Evolutionary conservation across 345 rosid species (phyloP).

Genomic region (Nasturtium officinale): DNA sequence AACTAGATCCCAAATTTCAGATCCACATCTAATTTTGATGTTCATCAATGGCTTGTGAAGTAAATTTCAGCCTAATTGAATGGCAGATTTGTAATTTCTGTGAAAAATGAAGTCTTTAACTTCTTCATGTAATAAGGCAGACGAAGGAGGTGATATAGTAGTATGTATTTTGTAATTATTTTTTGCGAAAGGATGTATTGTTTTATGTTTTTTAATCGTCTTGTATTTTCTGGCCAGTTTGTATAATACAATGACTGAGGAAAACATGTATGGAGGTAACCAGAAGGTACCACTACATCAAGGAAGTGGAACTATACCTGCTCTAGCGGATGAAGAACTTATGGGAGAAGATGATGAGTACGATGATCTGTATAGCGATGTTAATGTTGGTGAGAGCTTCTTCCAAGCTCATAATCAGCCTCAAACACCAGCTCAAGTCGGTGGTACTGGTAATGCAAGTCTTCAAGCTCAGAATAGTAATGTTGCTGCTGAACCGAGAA

Average conservation of each 20-base stretch:
- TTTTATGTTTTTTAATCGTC: slow-evolving; percentile 25
- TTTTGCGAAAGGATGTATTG: background rate
- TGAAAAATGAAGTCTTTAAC: slow-evolving; percentile 17
- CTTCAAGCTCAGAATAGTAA: slow-evolving; percentile 45
- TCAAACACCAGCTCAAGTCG: slow-evolving; percentile 51
- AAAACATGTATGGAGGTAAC: slow-evolving; percentile 60
- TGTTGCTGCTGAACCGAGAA: slow-evolving; percentile 52
- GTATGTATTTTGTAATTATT: slow-evolving; percentile 3
- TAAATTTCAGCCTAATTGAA: slow-evolving; percentile 26
- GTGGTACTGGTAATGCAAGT: slow-evolving; percentile 47
- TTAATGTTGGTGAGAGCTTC: slow-evolving; percentile 82
- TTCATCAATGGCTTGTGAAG: slow-evolving; percentile 30
- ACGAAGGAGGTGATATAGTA: background rate
- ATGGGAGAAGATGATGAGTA: slow-evolving; percentile 85
- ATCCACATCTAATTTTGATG: slow-evolving; percentile 15
- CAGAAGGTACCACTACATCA: slow-evolving; percentile 69
- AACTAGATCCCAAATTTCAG: slow-evolving; percentile 40
- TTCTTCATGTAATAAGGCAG: slow-evolving; percentile 20
- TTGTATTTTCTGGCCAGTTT: slow-evolving; percentile 46
- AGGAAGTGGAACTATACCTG: slow-evolving; percentile 81
- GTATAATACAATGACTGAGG: slow-evolving; percentile 56
- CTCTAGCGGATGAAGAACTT: slow-evolving; percentile 76
- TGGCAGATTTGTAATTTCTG: slow-evolving; percentile 22
- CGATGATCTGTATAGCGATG: slow-evolving; percentile 87
- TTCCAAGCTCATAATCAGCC: slow-evolving; percentile 58